These are phyloP conservation scores for Hypomontagnella submonticulosa DNA, from an alignment of 495 filamentous ascomycete species.

Conservation along the genomic window DNA sequence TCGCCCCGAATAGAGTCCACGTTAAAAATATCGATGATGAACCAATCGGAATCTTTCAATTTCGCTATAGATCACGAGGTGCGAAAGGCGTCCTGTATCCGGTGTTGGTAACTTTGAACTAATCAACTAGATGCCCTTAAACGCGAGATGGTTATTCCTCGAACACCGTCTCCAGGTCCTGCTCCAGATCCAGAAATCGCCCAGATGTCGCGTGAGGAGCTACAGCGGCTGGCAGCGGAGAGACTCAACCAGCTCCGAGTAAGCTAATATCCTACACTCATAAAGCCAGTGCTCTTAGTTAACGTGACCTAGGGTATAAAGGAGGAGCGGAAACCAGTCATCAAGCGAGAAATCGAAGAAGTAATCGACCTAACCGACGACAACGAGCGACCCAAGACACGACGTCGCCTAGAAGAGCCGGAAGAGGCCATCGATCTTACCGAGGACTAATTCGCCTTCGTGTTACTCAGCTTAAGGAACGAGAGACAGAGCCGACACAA, in stretches of 20 bases:
- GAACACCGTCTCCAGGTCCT: slow-evolving; percentile 17
- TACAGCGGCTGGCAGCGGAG: slow-evolving; percentile 35
- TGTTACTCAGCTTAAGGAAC: neutral
- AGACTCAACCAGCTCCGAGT: slow-evolving; percentile 38
- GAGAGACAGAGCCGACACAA: neutral
- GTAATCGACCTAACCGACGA: slow-evolving; percentile 33
- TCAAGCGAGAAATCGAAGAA: slow-evolving; percentile 32
- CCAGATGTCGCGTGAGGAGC: slow-evolving; percentile 35
- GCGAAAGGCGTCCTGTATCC: neutral
- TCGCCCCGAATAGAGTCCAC: neutral
- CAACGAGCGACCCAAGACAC: slow-evolving; percentile 10
- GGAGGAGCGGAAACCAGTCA: slow-evolving; percentile 24
- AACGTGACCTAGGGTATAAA: slow-evolving; percentile 30
- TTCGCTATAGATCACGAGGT: slow-evolving; percentile 47
- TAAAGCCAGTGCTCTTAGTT: neutral
- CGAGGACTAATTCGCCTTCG: slow-evolving; percentile 9
- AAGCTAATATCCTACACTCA: neutral
- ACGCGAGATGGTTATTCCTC: slow-evolving; percentile 44
- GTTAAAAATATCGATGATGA: neutral
- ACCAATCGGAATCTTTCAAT: slow-evolving; percentile 37
- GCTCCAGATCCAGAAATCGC: slow-evolving; percentile 9
- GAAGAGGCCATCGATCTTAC: slow-evolving; percentile 38
- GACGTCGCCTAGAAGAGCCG: neutral
- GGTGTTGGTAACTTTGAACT: neutral
- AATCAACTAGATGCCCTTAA: slow-evolving; percentile 36